phyloP scores from a whole-genome alignment of 345 rosid genomes.

The Adansonia digitata region DNA sequence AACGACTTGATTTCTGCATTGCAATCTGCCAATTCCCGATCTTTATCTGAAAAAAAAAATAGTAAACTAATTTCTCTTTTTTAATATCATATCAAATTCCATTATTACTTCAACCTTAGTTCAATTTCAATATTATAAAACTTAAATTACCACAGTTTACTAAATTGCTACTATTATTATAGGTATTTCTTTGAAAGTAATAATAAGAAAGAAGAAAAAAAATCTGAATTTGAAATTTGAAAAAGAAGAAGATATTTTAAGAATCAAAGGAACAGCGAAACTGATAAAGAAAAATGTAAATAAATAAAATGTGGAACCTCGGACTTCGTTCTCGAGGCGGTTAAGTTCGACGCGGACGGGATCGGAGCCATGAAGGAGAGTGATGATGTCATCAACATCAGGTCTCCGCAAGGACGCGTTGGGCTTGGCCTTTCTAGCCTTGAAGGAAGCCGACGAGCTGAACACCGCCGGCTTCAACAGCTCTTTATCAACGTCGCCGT shows the following conservation, averaged over 20 bases:
- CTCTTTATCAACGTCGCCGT: slow-evolving; percentile 27
- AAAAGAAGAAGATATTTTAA: background rate
- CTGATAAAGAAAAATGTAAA: background rate
- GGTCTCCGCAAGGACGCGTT: background rate
- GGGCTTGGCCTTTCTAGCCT: slow-evolving; percentile 35
- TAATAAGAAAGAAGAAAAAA: background rate
- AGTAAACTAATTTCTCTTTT: background rate
- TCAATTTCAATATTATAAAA: background rate
- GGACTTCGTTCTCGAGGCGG: slow-evolving; percentile 11
- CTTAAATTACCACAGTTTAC: background rate
- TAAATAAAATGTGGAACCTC: background rate
- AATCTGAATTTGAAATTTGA: background rate
- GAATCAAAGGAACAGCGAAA: background rate
- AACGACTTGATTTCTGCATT: slow-evolving; percentile 87
- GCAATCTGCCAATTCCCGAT: slow-evolving; percentile 73
- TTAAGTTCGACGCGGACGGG: slow-evolving; percentile 14
- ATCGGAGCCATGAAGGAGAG: slow-evolving; percentile 15
- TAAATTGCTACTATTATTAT: background rate
- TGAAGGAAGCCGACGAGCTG: slow-evolving; percentile 37
- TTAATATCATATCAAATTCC: background rate
- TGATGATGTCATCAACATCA: slow-evolving; percentile 7
- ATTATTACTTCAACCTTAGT: background rate
- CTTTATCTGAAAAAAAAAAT: slow-evolving; percentile 56
- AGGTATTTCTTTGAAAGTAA: background rate
- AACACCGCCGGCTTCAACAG: slow-evolving; percentile 18